Evolutionary conservation across 2,329 filamentous ascomycete species (phyloP), one percentile per base, ranked within the genome.

Genomic region (Cercospora nicotianae): DNA sequence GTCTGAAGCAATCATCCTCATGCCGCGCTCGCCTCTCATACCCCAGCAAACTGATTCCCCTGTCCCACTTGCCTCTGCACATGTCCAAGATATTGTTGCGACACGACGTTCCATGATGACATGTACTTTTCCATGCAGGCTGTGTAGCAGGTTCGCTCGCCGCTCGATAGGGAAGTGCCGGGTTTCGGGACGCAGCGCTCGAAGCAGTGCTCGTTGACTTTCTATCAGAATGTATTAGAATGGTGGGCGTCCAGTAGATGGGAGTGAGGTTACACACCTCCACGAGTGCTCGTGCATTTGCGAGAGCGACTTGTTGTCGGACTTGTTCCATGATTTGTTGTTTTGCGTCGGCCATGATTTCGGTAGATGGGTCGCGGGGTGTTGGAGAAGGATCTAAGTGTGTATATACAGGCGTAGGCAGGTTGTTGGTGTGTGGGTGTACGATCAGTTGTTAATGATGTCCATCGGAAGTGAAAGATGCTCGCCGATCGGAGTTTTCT

Each of bases 151-250:
- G 76, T 79, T 70, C 81, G 76, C 74, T 86, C 84, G 76, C 80
- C 79, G 58, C 80, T 82, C 30, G 83, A 85, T 61, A 86, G 78
- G 10, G 83, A 84, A 57, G 81, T 77, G 67, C 82, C 81, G 69
- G 84, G 84, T 72, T 84, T 84, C 58, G 83, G 83, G 31, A 86
- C 78, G 80, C 84, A 86, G 75, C 83, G 82, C 71, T 85, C 83
- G 80, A 85, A 86, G 79, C 84, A 86, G 78, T 86, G 83, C 73
- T 85, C 83, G 78, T 86, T 86, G 71, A 86, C 78, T 81, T 85
- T 86, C 83, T 85, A 77, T 81, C 20, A 16, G 53, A 53, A 53
- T 28, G 30, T 8, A 7, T 42, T 31, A 31, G 30, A 31, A 9
- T 2, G 1, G 30, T 31, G 3, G 30, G 8, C 30, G 26, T 31